These are phyloP conservation scores for Skeletonema costatum DNA, from an alignment of 108 stramenopile species.

Conservation along the genomic window DNA sequence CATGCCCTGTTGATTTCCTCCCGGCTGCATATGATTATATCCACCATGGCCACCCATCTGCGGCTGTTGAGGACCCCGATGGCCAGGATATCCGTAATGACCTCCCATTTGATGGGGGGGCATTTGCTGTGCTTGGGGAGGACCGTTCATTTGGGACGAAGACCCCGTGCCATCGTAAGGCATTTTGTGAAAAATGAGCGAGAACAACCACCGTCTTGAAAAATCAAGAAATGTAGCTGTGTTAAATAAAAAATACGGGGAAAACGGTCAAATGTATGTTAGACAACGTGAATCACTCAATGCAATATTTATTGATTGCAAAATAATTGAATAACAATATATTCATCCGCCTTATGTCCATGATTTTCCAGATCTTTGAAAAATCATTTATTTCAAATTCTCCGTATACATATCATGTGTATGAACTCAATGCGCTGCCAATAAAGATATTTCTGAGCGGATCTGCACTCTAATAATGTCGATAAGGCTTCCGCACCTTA, in stretches of 20 bases:
- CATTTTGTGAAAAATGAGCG: not conserved
- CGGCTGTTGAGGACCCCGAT: conserved; percentile 35
- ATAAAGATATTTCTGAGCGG: not conserved
- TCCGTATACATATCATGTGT: not conserved
- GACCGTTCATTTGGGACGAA: conserved; percentile 6
- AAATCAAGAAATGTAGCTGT: not conserved
- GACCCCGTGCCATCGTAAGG: not conserved
- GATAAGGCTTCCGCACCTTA: not conserved
- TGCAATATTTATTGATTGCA: not conserved
- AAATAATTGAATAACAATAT: not conserved
- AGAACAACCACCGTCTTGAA: not conserved
- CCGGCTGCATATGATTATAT: conserved; percentile 34
- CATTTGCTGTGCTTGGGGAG: conserved; percentile 5
- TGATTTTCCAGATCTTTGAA: not conserved
- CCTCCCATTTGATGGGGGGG: not conserved
- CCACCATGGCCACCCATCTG: conserved; percentile 37
- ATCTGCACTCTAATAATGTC: not conserved
- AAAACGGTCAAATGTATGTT: not conserved
- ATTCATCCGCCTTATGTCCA: not conserved
- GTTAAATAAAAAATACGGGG: not conserved
- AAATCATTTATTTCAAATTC: not conserved
- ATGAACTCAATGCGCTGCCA: not conserved
- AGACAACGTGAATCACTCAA: not conserved
- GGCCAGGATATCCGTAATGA: conserved; percentile 11
- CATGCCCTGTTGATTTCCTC: conserved; percentile 46